phyloP scores from a whole-genome alignment of 2,329 filamentous ascomycete species.

The Fusarium sp. region DNA sequence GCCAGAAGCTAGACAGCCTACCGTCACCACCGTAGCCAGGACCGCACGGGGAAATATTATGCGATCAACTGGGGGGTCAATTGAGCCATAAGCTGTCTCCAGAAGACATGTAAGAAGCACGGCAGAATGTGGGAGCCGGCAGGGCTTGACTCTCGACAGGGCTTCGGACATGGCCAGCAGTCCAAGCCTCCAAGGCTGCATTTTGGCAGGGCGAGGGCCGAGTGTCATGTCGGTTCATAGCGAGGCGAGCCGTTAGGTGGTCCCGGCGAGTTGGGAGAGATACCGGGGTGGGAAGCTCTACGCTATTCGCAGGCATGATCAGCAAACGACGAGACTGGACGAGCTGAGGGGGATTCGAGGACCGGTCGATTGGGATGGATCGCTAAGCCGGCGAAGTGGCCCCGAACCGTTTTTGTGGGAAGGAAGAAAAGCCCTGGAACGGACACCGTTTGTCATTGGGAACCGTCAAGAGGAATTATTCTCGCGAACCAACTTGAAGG shows the following conservation, averaged over 20 bases:
- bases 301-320: constrained; percentile 33
- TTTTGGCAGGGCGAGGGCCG: constrained; percentile 15
- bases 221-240: constrained; percentile 44
- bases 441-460: neutral
- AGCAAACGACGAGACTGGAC: constrained; percentile 6
- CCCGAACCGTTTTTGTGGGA: constrained; percentile 3
- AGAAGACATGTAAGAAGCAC: constrained; percentile 22
- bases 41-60: constrained; percentile 10
- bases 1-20: constrained; percentile 15
- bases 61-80: constrained; percentile 19
- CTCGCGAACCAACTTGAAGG: constrained; percentile 9
- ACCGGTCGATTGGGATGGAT: constrained; percentile 10
- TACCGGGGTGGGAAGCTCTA: constrained; percentile 30
- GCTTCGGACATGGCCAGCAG: neutral
- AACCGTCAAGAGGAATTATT: constrained; percentile 4
- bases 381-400: constrained; percentile 15
- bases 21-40: constrained; percentile 35
- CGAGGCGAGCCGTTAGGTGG: constrained; percentile 45
- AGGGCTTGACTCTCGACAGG: constrained; percentile 7
- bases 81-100: constrained; percentile 27
- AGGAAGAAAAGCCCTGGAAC: neutral
- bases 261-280: constrained; percentile 42
- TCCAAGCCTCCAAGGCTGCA: constrained; percentile 7
- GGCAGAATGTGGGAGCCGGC: constrained; percentile 1
- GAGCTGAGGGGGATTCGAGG: constrained; percentile 1